phyloP scores from a whole-genome alignment of 768 basidiomycete genomes.

The Paxillus rubicundulus region DNA sequence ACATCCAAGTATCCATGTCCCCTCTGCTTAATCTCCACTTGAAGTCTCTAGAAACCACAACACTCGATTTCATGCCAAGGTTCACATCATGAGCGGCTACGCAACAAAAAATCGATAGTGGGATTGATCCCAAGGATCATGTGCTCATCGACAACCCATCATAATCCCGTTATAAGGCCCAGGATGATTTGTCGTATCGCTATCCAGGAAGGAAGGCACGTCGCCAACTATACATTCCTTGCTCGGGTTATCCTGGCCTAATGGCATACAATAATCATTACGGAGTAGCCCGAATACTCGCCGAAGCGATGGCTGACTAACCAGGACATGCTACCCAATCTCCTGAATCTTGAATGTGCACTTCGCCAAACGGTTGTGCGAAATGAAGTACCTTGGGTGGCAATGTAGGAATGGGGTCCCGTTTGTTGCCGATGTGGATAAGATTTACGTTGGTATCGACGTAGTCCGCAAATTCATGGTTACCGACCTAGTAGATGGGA shows the following conservation, averaged over 20 bases:
- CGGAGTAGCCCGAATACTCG: not conserved
- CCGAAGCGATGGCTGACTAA: constrained; percentile 12
- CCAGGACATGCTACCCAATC: constrained; percentile 52
- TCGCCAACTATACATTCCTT: constrained; percentile 49
- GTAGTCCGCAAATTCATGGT: constrained; percentile 43
- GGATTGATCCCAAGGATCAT: no score
- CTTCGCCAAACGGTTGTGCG: constrained; percentile 47
- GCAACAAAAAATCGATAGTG: no score
- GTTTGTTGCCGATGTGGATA: constrained; percentile 32
- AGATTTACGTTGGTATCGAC: constrained; percentile 36
- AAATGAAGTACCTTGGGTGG: constrained; percentile 40
- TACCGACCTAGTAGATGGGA: constrained; percentile 31
- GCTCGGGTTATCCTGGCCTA: constrained; percentile 55
- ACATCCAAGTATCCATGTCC: no score
- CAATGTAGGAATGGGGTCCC: constrained; percentile 45
- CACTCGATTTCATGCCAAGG: no score
- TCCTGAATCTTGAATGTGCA: constrained; percentile 42
- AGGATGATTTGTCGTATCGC: constrained; percentile 41
- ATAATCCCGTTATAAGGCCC: constrained; percentile 38
- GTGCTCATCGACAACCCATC: constrained; percentile 22
- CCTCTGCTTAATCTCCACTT: no score
- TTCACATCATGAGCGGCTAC: no score
- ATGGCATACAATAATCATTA: not conserved
- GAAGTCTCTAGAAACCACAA: no score
- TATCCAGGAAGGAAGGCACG: constrained; percentile 46